Evolutionary conservation across 2,329 filamentous ascomycete species (phyloP), one percentile per base, ranked within the genome.

Genomic region (Exophiala lecanii-corni): DNA sequence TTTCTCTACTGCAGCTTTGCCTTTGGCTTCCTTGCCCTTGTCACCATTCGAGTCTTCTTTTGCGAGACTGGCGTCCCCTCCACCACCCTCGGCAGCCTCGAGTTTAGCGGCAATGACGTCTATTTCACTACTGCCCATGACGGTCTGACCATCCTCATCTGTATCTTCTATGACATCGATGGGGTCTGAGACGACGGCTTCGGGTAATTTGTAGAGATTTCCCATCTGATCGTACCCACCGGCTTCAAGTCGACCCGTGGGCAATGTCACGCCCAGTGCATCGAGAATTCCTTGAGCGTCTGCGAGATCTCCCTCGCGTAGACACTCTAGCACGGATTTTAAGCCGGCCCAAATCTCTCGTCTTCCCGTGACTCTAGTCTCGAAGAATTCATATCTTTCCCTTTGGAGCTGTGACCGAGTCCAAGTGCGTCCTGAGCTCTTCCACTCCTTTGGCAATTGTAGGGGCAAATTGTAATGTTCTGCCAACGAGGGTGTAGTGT

Each of bases 331-430:
- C 0, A 82, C 84, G 1, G 79, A 70, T 34, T 75, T 75, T 10
- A 96, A 64, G 0, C 86, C 82, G 55, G 79, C 79, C 91, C 91
- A 97, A 18, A 92, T 76, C 63, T 95, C 86, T 3, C 74, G 58
- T 3, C 79, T 75, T 2, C 88, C 88, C 0, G 84, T 85, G 12
- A 94, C 86, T 35, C 88, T 73, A 1, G 89, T 96, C 49, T 96
- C 89, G 64, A 94, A 97, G 71, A 94, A 96, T 49, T 88, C 88
- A 36, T 68, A 69, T 36, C 91, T 78, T 66, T 95, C 86, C 21
- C 73, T 73, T 45, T 80, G 77, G 2, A 95, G 70, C 40, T 82
- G 70, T 12, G 66, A 59, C n/a, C 76, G 78, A 1, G 85, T 89
- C 86, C 86, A 94, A 12, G 68, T 64, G 15, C 77, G 77, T 40